Evolutionary conservation across 2,329 filamentous ascomycete genomes (phyloP), one percentile per base, ranked within the genome.

Genomic region (Fusarium transvaalense): DNA sequence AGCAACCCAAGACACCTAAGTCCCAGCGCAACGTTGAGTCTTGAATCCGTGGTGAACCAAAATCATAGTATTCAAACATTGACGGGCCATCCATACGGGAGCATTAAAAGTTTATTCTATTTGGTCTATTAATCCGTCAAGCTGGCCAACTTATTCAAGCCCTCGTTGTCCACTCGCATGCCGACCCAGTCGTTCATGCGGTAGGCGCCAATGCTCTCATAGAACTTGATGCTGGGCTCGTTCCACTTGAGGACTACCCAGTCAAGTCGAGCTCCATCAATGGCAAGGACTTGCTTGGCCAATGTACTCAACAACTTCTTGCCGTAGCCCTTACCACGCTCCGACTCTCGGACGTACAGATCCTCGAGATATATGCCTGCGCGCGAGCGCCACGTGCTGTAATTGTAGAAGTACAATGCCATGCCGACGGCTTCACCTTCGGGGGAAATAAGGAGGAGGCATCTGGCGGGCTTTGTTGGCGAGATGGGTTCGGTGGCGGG

Each of bases 201-300:
- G 71, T 80, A 83, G 2, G 92, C 92, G 1, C 92, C 92, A 53
- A 90, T 86, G 61, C 83, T 85, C 78, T 90, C 84, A 77, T 98
- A 98, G 76, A 98, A 97, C 72, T 89, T 84, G 81, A 98, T 92
- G 77, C 91, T 94, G 10, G 93, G 92, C 83, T 92, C 88, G 76
- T 98, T 98, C 94, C 94, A 97, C 81, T 92, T 95, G 73, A 97
- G 80, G 66, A 97, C 96, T 69, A 86, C 89, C 95, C 95, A 98
- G 76, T 98, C 94, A 56, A 98, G 81, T 61, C 95, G 85, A 10
- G 86, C 89, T 2, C 94, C 94, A 5, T 86, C 84, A 68, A 94
- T 90, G 54, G 86, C 85, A 54, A 92, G 76, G 5, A 93, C 90
- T 82, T 97, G 92, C 75, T 87, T 88, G n/a, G 94, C 95, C 76